phyloP scores from a whole-genome alignment of 148 eudicot genomes.

The Polygonum maritimum region DNA sequence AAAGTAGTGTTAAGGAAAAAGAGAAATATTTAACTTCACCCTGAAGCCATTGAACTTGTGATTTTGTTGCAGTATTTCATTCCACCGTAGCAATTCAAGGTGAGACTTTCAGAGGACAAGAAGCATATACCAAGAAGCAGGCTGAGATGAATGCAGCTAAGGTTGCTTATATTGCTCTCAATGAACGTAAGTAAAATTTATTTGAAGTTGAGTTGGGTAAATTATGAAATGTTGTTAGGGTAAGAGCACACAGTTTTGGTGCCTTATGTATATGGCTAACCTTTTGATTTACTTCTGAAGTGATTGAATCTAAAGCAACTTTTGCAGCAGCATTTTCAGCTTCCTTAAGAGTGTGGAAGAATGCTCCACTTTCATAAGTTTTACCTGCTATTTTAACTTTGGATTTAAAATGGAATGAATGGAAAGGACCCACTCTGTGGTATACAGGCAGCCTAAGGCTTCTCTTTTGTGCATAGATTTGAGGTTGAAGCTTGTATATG shows the following conservation, averaged over 20 bases:
- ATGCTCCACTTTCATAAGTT: constrained; percentile 40
- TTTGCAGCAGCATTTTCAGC: constrained; percentile 69
- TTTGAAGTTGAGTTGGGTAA: constrained; percentile 14
- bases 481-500: constrained; percentile 53
- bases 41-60: too few species aligned
- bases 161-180: constrained; percentile 52
- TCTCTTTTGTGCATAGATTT: constrained; percentile 58
- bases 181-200: constrained; percentile 33
- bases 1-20: too few species aligned
- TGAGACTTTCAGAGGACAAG: constrained; percentile 46
- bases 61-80: constrained; percentile 36
- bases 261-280: constrained; percentile 21
- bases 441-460: constrained; percentile 55
- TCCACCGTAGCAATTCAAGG: constrained; percentile 44
- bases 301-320: constrained; percentile 38
- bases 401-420: constrained; percentile 50
- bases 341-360: constrained; percentile 39
- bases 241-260: too few species aligned
- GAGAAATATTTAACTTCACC: too few species aligned
- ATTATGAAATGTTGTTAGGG: not conserved
- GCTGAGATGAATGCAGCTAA: constrained; percentile 75
- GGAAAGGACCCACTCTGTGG: constrained; percentile 58
- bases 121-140: constrained; percentile 61
- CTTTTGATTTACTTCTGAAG: constrained; percentile 35
- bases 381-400: constrained; percentile 51